phyloP scores from a whole-genome alignment of 306 rosid genomes.

The Herpetospermum pedunculosum region DNA sequence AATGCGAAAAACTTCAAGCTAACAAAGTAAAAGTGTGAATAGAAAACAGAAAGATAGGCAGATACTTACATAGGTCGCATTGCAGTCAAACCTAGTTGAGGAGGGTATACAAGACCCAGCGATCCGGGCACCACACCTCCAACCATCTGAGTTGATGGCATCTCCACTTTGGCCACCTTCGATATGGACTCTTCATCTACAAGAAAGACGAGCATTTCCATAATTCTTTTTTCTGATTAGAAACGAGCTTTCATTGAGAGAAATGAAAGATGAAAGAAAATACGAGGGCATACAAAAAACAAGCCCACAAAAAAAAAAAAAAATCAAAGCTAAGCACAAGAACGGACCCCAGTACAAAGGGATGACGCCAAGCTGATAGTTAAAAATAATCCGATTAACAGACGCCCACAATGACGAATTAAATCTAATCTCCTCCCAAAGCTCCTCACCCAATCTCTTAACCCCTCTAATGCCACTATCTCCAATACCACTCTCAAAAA shows the following conservation, averaged over 20 bases:
- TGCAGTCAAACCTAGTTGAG: slow-evolving; percentile 47
- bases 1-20: not conserved
- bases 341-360: no score
- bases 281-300: no score
- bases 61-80: slow-evolving; percentile 64
- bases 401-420: no score
- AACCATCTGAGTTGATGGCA: slow-evolving; percentile 43
- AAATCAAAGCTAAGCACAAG: no score
- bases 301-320: no score
- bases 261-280: no score
- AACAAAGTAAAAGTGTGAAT: not conserved
- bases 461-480: not conserved
- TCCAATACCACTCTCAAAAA: not conserved
- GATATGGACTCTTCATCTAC: slow-evolving; percentile 69
- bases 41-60: not conserved
- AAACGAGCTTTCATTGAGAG: no score
- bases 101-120: slow-evolving; percentile 62
- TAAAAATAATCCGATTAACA: no score
- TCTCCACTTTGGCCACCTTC: slow-evolving; percentile 67
- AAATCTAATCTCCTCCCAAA: no score
- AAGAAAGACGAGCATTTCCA: not conserved
- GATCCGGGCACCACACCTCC: slow-evolving; percentile 63
- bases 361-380: no score
- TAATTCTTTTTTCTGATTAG: no score
- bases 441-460: no score